Conservation (phyloP, 371 early-diverging fungal species). For the Conidiobolus incongruus region DNA sequence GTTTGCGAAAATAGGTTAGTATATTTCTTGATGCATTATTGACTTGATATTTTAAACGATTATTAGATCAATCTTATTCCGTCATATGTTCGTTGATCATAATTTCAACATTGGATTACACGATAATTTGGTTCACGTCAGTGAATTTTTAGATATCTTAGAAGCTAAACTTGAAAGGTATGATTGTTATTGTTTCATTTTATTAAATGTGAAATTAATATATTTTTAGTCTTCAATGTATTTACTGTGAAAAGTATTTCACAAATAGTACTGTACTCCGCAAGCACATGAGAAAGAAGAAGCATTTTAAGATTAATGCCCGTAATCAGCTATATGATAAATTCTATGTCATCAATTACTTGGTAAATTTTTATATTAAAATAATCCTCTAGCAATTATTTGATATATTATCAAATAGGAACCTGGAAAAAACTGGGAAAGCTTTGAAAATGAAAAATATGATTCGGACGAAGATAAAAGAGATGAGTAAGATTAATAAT, state of each 20-base stretch:
- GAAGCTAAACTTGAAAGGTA: conserved; percentile 48
- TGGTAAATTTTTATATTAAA: conserved; percentile 8
- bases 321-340: conserved; percentile 78
- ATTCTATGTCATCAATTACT: conserved; percentile 87
- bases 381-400: neutral
- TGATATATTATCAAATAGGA: conserved; percentile 15
- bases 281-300: conserved; percentile 96
- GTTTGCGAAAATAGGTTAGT: conserved; percentile 32
- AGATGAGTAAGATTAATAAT: conserved; percentile 21
- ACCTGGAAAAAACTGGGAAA: conserved; percentile 82
- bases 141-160: conserved; percentile 61
- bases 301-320: conserved; percentile 85
- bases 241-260: conserved; percentile 89
- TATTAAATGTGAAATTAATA: neutral
- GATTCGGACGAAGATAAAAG: conserved; percentile 51
- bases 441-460: conserved; percentile 48
- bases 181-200: neutral
- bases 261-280: conserved; percentile 68
- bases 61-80: conserved; percentile 32
- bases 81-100: conserved; percentile 81
- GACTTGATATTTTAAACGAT: neutral
- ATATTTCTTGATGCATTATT: neutral
- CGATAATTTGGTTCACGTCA: conserved; percentile 73
- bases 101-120: conserved; percentile 85
- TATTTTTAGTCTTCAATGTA: conserved; percentile 44